A percentile compares a stretch with the other conserved stretches of the same genome.
These are phyloP conservation scores for Canna indica DNA, from an alignment of 176 grass and related monocot species.

Conservation along the genomic window DNA sequence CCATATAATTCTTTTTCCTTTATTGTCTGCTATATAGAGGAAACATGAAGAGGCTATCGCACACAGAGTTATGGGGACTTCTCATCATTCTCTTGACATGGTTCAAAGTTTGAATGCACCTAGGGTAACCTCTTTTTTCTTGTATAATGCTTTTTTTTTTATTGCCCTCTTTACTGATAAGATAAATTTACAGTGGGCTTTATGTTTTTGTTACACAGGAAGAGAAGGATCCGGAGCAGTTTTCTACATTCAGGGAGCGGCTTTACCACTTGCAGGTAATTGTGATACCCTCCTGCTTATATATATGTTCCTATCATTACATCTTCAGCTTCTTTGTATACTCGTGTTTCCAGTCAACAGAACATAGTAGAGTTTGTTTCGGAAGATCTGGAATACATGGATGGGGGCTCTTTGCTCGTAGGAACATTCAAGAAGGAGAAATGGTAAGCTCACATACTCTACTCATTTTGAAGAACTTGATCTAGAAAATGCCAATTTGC, in stretches of 20 bases:
- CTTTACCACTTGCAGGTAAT: conserved; percentile 74
- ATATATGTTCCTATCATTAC: conserved; percentile 1
- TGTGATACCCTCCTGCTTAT: background rate
- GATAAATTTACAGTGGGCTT: conserved; percentile 19
- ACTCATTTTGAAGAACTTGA: conserved; percentile 7
- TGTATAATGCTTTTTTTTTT: background rate
- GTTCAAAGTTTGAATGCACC: conserved; percentile 66
- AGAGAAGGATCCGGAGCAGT: conserved; percentile 79
- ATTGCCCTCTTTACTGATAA: conserved; percentile 6
- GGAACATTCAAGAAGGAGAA: conserved; percentile 96
- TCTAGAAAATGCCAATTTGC: background rate
- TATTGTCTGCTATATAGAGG: conserved; percentile 45
- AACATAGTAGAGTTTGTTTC: conserved; percentile 94
- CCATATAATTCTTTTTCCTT: too few species aligned
- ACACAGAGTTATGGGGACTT: conserved; percentile 54
- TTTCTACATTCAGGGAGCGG: conserved; percentile 90
- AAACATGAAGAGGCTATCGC: conserved; percentile 53
- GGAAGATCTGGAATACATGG: conserved; percentile 98
- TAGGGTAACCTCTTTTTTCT: conserved; percentile 38
- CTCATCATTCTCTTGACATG: conserved; percentile 59
- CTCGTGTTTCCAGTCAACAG: conserved; percentile 55
- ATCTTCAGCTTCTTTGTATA: conserved; percentile 19
- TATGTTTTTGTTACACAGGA: conserved; percentile 42
- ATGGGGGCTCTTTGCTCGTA: conserved; percentile 91
- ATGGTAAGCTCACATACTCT: conserved; percentile 47